Evolutionary conservation across 1,284 basidiomycete genomes (phyloP).

Genomic region (Austroboletus niveus): DNA sequence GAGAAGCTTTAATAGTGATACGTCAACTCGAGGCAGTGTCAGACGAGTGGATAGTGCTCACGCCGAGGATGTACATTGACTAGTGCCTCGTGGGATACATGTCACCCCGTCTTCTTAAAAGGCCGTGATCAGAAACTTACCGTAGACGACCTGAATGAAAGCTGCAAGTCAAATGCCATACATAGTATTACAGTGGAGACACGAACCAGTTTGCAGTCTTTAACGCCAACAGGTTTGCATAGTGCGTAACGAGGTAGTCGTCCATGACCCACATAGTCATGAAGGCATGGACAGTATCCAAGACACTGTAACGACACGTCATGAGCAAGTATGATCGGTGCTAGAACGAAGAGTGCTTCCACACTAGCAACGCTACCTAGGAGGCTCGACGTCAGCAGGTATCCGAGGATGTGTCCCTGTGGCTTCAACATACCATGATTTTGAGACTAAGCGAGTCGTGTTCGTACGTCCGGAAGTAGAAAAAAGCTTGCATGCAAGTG

Average conservation of each 20-base stretch:
- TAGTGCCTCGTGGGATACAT: background rate
- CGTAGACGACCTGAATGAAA: constrained; percentile 13
- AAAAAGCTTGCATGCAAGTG: constrained; percentile 30
- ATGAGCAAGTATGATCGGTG: background rate
- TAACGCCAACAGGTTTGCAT: constrained; percentile 9
- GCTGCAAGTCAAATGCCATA: background rate
- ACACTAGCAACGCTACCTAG: constrained; percentile 28
- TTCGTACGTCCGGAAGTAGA: constrained; percentile 29
- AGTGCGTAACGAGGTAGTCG: constrained; percentile 21
- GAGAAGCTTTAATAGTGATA: constrained; percentile 14
- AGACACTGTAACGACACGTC: constrained; percentile 5
- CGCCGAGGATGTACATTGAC: constrained; percentile 24
- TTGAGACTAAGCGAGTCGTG: constrained; percentile 22
- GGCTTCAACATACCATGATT: constrained; percentile 10
- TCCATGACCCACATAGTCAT: constrained; percentile 27
- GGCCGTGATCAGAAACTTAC: constrained; percentile 12
- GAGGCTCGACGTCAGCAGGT: background rate
- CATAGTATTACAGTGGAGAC: background rate
- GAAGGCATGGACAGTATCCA: constrained; percentile 26
- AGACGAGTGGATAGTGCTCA: constrained; percentile 5
- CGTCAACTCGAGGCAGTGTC: constrained; percentile 5
- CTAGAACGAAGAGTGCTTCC: background rate
- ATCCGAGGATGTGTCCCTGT: background rate
- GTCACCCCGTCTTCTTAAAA: background rate
- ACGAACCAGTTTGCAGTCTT: constrained; percentile 22